A percentile compares a stretch with the other conserved stretches of the same genome.
phyloP scores from a whole-genome alignment of 495 filamentous ascomycete species.

The Xylaria acuta region DNA sequence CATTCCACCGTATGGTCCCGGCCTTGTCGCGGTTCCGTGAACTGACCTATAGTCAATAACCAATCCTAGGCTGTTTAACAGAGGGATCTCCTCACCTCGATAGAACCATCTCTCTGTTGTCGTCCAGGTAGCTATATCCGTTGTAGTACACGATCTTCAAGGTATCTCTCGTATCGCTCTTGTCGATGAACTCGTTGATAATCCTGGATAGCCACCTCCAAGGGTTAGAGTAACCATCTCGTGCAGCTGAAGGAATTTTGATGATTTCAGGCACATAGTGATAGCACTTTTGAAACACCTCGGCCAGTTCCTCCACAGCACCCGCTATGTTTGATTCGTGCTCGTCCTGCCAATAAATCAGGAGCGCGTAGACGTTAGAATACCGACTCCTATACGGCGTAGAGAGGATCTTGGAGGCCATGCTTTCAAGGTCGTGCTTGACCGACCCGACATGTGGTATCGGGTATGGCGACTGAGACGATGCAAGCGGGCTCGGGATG shows the following conservation, averaged over 20 bases:
- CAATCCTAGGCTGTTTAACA: slow-evolving; percentile 2
- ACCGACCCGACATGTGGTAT: slow-evolving; percentile 48
- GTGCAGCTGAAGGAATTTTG: slow-evolving; percentile 47
- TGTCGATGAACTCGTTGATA: slow-evolving; percentile 52
- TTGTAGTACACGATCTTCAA: slow-evolving; percentile 57
- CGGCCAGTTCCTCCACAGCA: slow-evolving; percentile 48
- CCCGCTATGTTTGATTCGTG: slow-evolving; percentile 41
- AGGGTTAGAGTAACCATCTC: slow-evolving; percentile 48
- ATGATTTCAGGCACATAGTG: slow-evolving; percentile 49
- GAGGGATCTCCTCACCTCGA: slow-evolving; percentile 47
- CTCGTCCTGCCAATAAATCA: slow-evolving; percentile 57
- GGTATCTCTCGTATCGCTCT: slow-evolving; percentile 51
- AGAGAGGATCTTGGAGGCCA: slow-evolving; percentile 47
- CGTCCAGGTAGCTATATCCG: slow-evolving; percentile 54
- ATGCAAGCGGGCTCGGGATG: slow-evolving; percentile 33
- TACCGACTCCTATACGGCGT: slow-evolving; percentile 53
- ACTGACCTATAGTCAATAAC: slow-evolving; percentile 37
- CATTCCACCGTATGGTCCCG: slow-evolving; percentile 53
- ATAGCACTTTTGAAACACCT: slow-evolving; percentile 51
- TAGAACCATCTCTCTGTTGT: slow-evolving; percentile 54
- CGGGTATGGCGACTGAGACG: slow-evolving; percentile 33
- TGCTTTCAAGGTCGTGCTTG: slow-evolving; percentile 49
- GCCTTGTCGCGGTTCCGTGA: slow-evolving; percentile 49
- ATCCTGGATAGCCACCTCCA: slow-evolving; percentile 51
- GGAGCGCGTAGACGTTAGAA: slow-evolving; percentile 47